phyloP scores from a whole-genome alignment of 2,329 filamentous ascomycete species.

The Incumbomyces lentus region DNA sequence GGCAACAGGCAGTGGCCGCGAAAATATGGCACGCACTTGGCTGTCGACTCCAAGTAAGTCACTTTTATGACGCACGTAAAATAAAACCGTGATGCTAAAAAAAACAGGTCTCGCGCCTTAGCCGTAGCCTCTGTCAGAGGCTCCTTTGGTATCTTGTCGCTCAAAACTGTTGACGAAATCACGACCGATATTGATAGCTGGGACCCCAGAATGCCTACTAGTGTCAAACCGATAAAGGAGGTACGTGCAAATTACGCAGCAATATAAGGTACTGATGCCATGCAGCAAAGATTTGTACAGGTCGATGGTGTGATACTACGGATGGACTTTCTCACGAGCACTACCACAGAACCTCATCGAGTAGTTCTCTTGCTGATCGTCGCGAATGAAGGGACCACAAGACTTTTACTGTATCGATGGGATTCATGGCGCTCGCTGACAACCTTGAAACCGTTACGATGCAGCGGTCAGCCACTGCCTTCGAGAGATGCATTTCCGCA shows the following conservation, averaged over 20 bases:
- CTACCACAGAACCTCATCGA: constrained; percentile 53
- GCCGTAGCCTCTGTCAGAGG: constrained; percentile 62
- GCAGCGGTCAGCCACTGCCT: constrained; percentile 25
- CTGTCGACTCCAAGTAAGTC: constrained; percentile 62
- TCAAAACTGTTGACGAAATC: constrained; percentile 51
- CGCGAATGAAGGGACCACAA: constrained; percentile 25
- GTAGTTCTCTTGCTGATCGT: constrained; percentile 65
- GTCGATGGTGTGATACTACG: constrained; percentile 69
- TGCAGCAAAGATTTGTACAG: constrained; percentile 37
- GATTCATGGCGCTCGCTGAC: constrained; percentile 30
- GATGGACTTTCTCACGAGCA: constrained; percentile 74
- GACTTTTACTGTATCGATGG: constrained; percentile 44
- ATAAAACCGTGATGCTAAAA: too few relatives aligned
- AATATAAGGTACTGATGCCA: constrained; percentile 2
- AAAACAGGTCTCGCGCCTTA: constrained; percentile 41
- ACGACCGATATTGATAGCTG: constrained; percentile 24
- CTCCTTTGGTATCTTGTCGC: constrained; percentile 60
- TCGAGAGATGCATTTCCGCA: constrained; percentile 47
- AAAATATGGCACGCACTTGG: constrained; percentile 55
- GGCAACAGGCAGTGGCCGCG: constrained; percentile 43
- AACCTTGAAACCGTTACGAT: constrained; percentile 14
- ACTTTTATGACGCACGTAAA: too few relatives aligned
- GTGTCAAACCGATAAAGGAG: constrained; percentile 45
- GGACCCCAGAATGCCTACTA: constrained; percentile 31
- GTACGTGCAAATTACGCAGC: constrained; percentile 30